Evolutionary conservation across 148 eudicot genomes (phyloP).

Genomic region (Vaccinium vitisidaea): DNA sequence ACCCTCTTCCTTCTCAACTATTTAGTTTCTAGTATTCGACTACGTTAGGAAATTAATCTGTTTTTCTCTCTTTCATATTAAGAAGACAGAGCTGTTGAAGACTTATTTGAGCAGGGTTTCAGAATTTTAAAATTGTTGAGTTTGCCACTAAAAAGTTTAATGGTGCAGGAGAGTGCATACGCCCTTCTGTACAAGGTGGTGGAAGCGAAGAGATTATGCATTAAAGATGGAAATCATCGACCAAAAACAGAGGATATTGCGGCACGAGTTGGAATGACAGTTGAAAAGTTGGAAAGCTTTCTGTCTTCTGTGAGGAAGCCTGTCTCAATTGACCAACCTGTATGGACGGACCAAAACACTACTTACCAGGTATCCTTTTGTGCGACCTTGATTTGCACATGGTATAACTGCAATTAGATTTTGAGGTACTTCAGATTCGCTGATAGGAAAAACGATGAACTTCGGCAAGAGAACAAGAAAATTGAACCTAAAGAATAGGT

Average conservation of each 20-base stretch:
- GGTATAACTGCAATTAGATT: neutral
- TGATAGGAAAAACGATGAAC: neutral
- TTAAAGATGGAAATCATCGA: conserved; percentile 58
- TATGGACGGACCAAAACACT: conserved; percentile 68
- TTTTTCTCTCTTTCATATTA: neutral
- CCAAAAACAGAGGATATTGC: conserved; percentile 80
- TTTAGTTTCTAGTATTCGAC: neutral
- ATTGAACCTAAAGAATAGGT: neutral
- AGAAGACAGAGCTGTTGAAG: neutral
- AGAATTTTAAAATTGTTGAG: neutral
- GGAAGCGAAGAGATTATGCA: conserved; percentile 61
- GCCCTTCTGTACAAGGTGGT: conserved; percentile 65
- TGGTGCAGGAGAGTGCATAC: conserved; percentile 74
- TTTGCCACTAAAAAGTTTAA: conserved; percentile 5
- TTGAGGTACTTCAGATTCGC: neutral
- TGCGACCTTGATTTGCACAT: conserved; percentile 12
- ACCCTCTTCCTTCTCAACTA: conserved; percentile 8
- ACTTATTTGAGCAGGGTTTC: neutral
- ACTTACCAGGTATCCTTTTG: conserved; percentile 65
- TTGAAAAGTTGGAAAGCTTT: conserved; percentile 64
- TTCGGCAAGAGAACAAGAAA: neutral
- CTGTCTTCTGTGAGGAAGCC: conserved; percentile 49
- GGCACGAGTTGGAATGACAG: conserved; percentile 62
- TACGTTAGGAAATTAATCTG: neutral
- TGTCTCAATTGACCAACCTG: conserved; percentile 71